Evolutionary conservation across 257 asterid genomes (phyloP).

Genomic region (Lantana camara): DNA sequence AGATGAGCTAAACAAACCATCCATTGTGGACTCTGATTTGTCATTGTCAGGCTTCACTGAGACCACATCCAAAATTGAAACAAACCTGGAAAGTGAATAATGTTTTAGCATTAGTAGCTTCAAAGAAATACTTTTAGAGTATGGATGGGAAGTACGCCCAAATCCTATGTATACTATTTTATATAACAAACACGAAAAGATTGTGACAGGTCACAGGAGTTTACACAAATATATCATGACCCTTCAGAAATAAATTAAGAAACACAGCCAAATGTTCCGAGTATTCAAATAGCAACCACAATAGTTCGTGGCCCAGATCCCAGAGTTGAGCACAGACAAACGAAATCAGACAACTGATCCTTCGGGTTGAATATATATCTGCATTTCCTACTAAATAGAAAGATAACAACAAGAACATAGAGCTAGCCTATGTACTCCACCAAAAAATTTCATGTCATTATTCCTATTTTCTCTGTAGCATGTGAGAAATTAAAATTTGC

Average conservation of each 20-base stretch:
- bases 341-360: conserved; percentile 15
- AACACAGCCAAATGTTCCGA: background rate
- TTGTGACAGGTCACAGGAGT: conserved; percentile 1
- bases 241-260: background rate
- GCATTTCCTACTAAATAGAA: background rate
- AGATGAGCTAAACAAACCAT: conserved; percentile 69
- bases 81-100: conserved; percentile 57
- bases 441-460: too few relatives aligned
- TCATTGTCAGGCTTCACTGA: conserved; percentile 82
- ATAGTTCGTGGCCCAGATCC: background rate
- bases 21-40: conserved; percentile 45
- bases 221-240: conserved; percentile 12
- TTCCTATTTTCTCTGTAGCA: too few relatives aligned
- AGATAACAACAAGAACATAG: too few relatives aligned
- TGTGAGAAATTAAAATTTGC: too few relatives aligned
- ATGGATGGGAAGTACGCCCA: background rate
- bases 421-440: too few relatives aligned
- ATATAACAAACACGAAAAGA: conserved; percentile 3
- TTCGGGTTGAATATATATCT: background rate
- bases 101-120: background rate
- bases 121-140: conserved; percentile 9
- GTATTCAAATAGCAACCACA: background rate
- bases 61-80: conserved; percentile 76
- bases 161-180: conserved; percentile 16
- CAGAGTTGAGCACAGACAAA: background rate